These are phyloP conservation scores for Posidonia australis DNA, from an alignment of 106 monocot species.

Conservation along the genomic window DNA sequence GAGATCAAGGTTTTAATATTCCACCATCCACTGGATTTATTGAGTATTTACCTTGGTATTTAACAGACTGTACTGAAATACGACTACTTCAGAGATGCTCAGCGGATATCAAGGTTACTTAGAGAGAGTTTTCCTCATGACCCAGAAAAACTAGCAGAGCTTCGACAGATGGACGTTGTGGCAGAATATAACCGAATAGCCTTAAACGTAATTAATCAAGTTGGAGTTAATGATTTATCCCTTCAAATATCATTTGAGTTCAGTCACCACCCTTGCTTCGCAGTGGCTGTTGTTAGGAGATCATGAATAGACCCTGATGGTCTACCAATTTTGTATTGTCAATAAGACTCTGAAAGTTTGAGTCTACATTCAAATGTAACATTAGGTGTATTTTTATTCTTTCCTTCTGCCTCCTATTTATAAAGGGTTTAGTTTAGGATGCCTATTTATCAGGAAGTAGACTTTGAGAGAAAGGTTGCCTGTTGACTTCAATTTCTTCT, in stretches of 20 bases:
- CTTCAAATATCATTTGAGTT: constrained; percentile 66
- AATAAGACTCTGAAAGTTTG: constrained; percentile 11
- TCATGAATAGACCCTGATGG: constrained; percentile 26
- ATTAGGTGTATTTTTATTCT: neutral
- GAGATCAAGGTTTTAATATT: neutral
- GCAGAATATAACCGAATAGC: constrained; percentile 80
- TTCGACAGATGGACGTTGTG: constrained; percentile 75
- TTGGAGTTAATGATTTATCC: constrained; percentile 37
- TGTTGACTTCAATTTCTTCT: no score
- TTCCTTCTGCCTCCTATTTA: neutral
- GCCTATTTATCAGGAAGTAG: no score
- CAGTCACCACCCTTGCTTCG: constrained; percentile 72
- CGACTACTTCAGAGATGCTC: constrained; percentile 71
- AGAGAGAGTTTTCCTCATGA: constrained; percentile 52
- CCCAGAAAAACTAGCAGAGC: constrained; percentile 50
- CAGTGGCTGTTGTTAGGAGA: constrained; percentile 71
- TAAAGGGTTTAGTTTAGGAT: no score
- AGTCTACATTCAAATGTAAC: neutral
- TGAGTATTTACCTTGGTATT: neutral
- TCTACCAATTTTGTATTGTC: constrained; percentile 31
- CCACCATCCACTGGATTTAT: neutral
- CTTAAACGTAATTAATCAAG: constrained; percentile 56
- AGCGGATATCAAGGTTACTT: constrained; percentile 43
- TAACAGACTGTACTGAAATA: constrained; percentile 42
- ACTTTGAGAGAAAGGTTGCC: no score